A percentile compares a stretch with the other conserved stretches of the same genome.
phyloP scores from a whole-genome alignment of 805 yeast genomes.

The Saccharomycopsis selenospora region DNA sequence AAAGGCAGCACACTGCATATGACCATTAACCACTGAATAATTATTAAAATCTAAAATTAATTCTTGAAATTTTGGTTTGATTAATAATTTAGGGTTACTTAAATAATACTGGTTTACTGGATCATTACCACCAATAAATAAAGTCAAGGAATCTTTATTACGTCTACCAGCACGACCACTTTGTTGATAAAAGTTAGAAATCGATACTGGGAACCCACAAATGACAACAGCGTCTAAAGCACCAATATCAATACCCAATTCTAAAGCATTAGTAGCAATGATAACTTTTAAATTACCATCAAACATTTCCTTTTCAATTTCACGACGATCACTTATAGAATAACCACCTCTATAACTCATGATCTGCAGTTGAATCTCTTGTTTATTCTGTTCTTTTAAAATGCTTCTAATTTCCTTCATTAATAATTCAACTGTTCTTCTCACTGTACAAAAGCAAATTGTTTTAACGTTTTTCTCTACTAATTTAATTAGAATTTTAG shows the following conservation, averaged over 20 bases:
- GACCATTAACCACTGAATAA: conserved; percentile 62
- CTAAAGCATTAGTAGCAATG: conserved; percentile 91
- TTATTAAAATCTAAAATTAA: conserved; percentile 55
- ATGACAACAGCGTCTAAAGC: conserved; percentile 84
- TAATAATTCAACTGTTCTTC: conserved; percentile 78
- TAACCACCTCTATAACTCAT: conserved; percentile 97
- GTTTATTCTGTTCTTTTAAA: conserved; percentile 36
- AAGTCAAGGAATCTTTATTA: conserved; percentile 72
- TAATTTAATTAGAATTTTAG: conserved; percentile 61
- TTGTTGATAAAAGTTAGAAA: conserved; percentile 88
- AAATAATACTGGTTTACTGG: conserved; percentile 86
- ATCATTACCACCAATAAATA: conserved; percentile 73
- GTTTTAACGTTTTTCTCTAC: conserved; percentile 62
- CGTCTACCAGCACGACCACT: conserved; percentile 97
- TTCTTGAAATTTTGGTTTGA: conserved; percentile 49
- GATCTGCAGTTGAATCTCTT: conserved; percentile 50
- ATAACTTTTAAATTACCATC: conserved; percentile 78
- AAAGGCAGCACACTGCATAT: conserved; percentile 90
- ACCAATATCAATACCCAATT: conserved; percentile 92
- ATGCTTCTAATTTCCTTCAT: conserved; percentile 74
- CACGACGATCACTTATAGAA: conserved; percentile 74
- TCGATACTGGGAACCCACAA: conserved; percentile 87
- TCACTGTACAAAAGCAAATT: conserved; percentile 82
- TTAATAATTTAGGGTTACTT: conserved; percentile 46
- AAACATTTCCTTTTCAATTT: conserved; percentile 87